Percentiles rank a stretch among this genome's conserved stretches.
phyloP scores from a whole-genome alignment of 179 eudicot genomes.

The Silene vulgaris region DNA sequence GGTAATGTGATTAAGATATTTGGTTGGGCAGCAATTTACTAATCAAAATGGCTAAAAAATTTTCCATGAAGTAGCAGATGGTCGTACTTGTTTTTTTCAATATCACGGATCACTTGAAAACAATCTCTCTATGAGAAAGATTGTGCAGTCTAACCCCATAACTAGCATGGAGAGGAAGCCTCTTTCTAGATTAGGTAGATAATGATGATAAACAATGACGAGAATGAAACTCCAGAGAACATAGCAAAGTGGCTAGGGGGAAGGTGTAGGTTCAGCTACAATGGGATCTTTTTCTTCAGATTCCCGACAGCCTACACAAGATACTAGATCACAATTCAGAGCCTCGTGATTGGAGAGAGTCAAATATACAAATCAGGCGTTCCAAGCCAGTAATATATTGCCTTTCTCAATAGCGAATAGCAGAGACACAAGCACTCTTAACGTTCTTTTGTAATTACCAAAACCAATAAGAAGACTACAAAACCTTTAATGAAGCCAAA shows the following conservation, averaged over 20 bases:
- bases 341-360: background rate
- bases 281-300: background rate
- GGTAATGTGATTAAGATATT: too few relatives aligned
- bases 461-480: background rate
- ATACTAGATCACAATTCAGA: background rate
- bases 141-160: too few relatives aligned
- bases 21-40: too few relatives aligned
- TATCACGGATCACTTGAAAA: too few relatives aligned
- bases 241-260: background rate
- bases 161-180: too few relatives aligned
- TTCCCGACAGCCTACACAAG: background rate
- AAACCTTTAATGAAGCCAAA: conserved; percentile 14
- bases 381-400: background rate
- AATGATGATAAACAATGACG: background rate
- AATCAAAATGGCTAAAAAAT: too few relatives aligned
- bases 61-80: too few relatives aligned
- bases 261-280: conserved; percentile 2
- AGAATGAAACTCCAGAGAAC: background rate
- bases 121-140: too few relatives aligned
- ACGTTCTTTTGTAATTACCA: background rate
- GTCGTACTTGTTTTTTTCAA: too few relatives aligned
- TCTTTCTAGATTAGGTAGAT: too few relatives aligned
- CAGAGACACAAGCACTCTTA: background rate
- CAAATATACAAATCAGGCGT: background rate
- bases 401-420: background rate